These are phyloP conservation scores for Schizophyllum amplum DNA, from an alignment of 1,284 basidiomycete genomes.

Conservation along the genomic window DNA sequence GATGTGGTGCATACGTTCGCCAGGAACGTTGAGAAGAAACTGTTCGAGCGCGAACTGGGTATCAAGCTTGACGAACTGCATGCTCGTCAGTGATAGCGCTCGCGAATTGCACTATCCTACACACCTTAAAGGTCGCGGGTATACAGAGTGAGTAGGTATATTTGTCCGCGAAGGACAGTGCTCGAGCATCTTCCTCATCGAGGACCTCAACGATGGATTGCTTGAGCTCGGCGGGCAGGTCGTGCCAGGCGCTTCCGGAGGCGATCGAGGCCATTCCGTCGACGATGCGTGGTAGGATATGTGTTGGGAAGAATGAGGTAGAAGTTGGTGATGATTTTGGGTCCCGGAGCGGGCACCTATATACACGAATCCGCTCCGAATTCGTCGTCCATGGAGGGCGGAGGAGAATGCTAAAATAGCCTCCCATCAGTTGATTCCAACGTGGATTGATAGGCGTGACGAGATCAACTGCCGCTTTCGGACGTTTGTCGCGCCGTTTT, in stretches of 20 bases:
- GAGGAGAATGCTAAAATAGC: neutral
- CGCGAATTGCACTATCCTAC: slow-evolving; percentile 13
- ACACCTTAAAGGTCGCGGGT: slow-evolving; percentile 50
- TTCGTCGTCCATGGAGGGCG: neutral
- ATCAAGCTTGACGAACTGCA: slow-evolving; percentile 42
- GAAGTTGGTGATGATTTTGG: neutral
- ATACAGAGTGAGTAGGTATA: slow-evolving; percentile 46
- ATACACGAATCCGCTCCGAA: neutral
- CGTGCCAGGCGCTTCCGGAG: slow-evolving; percentile 30
- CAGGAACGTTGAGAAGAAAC: slow-evolving; percentile 52
- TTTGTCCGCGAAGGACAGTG: slow-evolving; percentile 37
- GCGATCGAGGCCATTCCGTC: slow-evolving; percentile 21
- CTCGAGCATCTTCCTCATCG: slow-evolving; percentile 31
- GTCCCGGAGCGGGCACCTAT: neutral
- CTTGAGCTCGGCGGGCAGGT: slow-evolving; percentile 60
- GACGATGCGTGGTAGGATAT: neutral
- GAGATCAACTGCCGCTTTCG: neutral
- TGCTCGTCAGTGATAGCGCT: slow-evolving; percentile 8
- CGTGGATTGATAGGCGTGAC: neutral
- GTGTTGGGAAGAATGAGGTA: too few relatives aligned
- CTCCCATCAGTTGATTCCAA: neutral
- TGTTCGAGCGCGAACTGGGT: slow-evolving; percentile 34
- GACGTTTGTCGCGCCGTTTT: neutral
- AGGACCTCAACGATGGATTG: slow-evolving; percentile 47
- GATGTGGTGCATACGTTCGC: slow-evolving; percentile 43